These are phyloP conservation scores for Pugionium cornutum DNA, from an alignment of 345 rosid species.

Conservation along the genomic window DNA sequence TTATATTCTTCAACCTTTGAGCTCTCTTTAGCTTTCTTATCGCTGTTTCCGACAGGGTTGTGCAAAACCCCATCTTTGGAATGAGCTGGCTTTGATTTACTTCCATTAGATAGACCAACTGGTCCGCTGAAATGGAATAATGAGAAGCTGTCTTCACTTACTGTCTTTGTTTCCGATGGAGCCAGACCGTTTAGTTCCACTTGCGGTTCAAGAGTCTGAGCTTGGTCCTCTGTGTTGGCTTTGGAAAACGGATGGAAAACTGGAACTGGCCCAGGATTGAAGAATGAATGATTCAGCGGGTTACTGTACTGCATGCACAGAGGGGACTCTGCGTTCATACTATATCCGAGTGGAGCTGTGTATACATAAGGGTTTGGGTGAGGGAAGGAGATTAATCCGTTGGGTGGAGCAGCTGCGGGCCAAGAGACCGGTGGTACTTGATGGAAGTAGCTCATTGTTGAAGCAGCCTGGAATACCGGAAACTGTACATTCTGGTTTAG, in stretches of 20 bases:
- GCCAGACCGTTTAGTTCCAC: constrained; percentile 17
- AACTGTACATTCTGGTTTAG: constrained; percentile 59
- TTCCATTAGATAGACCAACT: constrained; percentile 57
- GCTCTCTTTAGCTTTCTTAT: constrained; percentile 37
- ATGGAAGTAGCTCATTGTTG: constrained; percentile 73
- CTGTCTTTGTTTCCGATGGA: too few species aligned
- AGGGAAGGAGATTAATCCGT: constrained; percentile 59
- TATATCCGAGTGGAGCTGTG: constrained; percentile 56
- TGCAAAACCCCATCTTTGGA: constrained; percentile 52
- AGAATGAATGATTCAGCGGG: constrained; percentile 48
- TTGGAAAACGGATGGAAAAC: constrained; percentile 56
- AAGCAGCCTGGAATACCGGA: constrained; percentile 64
- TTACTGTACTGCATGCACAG: constrained; percentile 54
- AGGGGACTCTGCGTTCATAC: constrained; percentile 37
- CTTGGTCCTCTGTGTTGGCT: constrained; percentile 47
- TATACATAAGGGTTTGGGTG: constrained; percentile 64
- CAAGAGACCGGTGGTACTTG: constrained; percentile 69
- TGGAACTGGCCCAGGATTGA: constrained; percentile 55
- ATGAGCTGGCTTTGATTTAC: constrained; percentile 44
- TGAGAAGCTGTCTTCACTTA: constrained; percentile 57
- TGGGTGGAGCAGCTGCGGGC: constrained; percentile 60
- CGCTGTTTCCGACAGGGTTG: constrained; percentile 43
- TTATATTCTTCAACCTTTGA: constrained; percentile 76
- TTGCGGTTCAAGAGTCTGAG: constrained; percentile 48
- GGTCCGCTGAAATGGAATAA: constrained; percentile 92